Percentiles rank a stretch among this genome's conserved stretches.
These are phyloP conservation scores for Excoecaria cochinchinensis DNA, from an alignment of 345 rosid genomes.

Conservation along the genomic window DNA sequence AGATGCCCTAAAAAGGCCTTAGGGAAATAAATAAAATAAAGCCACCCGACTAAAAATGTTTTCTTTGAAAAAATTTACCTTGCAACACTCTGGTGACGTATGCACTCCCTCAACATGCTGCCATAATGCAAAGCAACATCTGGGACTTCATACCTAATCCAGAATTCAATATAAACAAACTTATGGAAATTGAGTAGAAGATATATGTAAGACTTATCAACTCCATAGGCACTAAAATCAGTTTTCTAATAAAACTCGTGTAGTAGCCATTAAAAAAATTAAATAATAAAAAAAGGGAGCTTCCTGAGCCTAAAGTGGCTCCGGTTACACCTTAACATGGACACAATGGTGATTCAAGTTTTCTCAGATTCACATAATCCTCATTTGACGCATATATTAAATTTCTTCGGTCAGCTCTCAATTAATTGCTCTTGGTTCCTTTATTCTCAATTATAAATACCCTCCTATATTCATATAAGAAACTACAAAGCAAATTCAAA, in stretches of 20 bases:
- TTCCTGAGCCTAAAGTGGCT: background rate
- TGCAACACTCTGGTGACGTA: constrained; percentile 92
- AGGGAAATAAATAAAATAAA: background rate
- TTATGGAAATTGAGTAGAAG: background rate
- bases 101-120: constrained; percentile 96
- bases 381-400: background rate
- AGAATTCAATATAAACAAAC: constrained; percentile 10
- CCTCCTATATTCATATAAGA: background rate
- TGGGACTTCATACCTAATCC: constrained; percentile 62
- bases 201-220: background rate
- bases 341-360: background rate
- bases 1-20: background rate
- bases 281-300: too few relatives aligned
- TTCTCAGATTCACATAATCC: background rate
- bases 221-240: background rate
- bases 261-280: background rate
- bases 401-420: background rate
- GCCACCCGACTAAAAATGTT: background rate
- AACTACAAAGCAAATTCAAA: background rate
- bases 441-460: background rate
- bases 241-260: background rate
- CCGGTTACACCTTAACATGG: background rate
- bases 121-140: constrained; percentile 99
- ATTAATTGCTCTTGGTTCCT: background rate
- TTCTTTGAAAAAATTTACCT: constrained; percentile 45